Conservation (phyloP, 2,329 filamentous ascomycete species). For the Chaetomium strumarium region DNA sequence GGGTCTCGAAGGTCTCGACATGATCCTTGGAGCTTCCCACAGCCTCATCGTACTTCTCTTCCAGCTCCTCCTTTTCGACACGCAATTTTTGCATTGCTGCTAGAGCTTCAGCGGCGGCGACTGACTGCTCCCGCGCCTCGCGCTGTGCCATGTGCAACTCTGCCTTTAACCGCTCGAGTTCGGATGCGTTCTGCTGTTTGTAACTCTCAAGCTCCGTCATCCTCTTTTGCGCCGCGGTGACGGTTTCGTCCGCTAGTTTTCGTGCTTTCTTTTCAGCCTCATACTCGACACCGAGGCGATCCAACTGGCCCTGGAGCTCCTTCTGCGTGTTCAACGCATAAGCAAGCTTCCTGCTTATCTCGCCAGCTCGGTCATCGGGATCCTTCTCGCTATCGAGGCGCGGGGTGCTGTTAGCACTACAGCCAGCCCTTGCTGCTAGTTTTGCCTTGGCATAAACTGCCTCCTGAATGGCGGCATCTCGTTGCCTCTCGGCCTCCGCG, state of each 20-base stretch:
- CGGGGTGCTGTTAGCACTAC: constrained; percentile 57
- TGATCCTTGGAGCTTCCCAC: constrained; percentile 64
- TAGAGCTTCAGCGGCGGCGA: constrained; percentile 70
- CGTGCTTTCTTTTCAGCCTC: constrained; percentile 76
- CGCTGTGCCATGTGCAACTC: constrained; percentile 78
- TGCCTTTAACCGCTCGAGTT: constrained; percentile 77
- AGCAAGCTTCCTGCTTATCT: constrained; percentile 80
- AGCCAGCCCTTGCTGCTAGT: constrained; percentile 66
- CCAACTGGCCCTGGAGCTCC: constrained; percentile 72
- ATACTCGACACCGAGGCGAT: constrained; percentile 62
- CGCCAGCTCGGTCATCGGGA: constrained; percentile 59
- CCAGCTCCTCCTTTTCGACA: constrained; percentile 79
- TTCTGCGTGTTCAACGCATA: constrained; percentile 69
- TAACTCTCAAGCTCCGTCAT: constrained; percentile 78
- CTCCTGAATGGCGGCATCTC: constrained; percentile 90
- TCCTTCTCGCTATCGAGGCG: constrained; percentile 57
- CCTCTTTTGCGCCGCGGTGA: constrained; percentile 73
- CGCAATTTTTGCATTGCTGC: constrained; percentile 68
- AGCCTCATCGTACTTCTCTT: constrained; percentile 60
- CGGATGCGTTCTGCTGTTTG: constrained; percentile 74
- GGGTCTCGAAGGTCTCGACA: constrained; percentile 62
- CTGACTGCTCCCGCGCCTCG: constrained; percentile 71
- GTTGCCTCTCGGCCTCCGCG: constrained; percentile 88
- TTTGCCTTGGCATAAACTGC: constrained; percentile 94
- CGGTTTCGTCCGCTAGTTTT: constrained; percentile 81